Evolutionary conservation across 441 rosid genomes (phyloP).

Genomic region (Erodium texanum): DNA sequence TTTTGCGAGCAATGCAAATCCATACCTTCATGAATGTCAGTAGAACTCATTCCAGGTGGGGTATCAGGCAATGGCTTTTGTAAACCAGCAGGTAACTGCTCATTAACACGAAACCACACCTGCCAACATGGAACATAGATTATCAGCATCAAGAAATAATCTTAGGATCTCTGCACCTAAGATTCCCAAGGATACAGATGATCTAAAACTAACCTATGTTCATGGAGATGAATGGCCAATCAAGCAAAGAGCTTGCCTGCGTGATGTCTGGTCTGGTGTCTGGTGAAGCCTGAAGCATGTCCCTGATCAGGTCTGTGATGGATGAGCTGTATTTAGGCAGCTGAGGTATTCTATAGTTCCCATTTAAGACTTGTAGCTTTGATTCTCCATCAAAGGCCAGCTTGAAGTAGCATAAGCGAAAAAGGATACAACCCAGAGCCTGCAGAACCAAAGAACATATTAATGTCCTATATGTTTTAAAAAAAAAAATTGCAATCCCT

Average conservation of each 20-base stretch:
- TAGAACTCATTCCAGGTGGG: constrained; percentile 57
- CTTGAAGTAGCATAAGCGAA: constrained; percentile 82
- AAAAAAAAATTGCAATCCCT: too few relatives aligned
- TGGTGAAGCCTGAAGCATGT: constrained; percentile 89
- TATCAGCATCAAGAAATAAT: constrained; percentile 36
- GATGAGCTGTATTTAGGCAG: constrained; percentile 57
- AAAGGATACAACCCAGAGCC: constrained; percentile 97
- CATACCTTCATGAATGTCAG: constrained; percentile 43
- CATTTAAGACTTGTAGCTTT: constrained; percentile 80
- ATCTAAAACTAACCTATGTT: constrained; percentile 70
- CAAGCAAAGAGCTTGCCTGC: constrained; percentile 82
- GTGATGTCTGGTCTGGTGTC: constrained; percentile 92
- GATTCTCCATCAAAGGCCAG: constrained; percentile 97
- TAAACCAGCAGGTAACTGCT: constrained; percentile 54
- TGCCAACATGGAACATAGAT: constrained; percentile 41
- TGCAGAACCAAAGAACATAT: constrained; percentile 22
- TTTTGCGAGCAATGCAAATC: not conserved
- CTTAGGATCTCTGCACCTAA: constrained; percentile 31
- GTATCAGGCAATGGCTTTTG: constrained; percentile 82
- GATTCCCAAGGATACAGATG: constrained; percentile 24
- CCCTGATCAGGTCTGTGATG: constrained; percentile 58
- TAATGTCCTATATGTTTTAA: constrained; percentile 12
- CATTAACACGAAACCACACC: constrained; percentile 96
- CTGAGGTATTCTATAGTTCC: constrained; percentile 84
- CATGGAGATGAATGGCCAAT: constrained; percentile 58